Conservation (phyloP, 768 basidiomycete genomes). For the Clitopilus hobsonii region DNA sequence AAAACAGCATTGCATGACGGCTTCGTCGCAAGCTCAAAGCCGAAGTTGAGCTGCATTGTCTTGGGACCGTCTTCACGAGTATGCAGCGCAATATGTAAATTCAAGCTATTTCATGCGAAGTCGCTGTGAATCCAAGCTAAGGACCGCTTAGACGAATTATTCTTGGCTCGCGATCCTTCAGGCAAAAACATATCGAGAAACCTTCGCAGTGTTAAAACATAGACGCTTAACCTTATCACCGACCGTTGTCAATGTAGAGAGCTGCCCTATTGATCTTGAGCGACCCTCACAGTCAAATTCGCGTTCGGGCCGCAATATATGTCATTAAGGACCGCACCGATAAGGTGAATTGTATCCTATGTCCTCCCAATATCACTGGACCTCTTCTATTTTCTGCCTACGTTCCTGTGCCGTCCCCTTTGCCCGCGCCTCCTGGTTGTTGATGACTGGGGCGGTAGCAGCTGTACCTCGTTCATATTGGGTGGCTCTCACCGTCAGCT, state of each 20-base stretch:
- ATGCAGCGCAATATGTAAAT: no score
- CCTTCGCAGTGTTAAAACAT: no score
- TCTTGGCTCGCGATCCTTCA: no score
- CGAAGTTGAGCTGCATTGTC: no score
- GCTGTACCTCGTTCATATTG: constrained; percentile 17
- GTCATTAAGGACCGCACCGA: not conserved
- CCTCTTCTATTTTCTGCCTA: constrained; percentile 10
- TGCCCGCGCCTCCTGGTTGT: not conserved
- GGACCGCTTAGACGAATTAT: no score
- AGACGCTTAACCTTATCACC: no score
- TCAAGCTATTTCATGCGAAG: no score
- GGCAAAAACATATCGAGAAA: no score
- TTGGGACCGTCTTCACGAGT: no score
- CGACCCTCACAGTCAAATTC: not conserved
- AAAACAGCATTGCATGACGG: no score
- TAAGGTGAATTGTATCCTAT: not conserved
- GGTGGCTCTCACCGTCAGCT: constrained; percentile 25
- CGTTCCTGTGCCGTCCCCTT: constrained; percentile 1
- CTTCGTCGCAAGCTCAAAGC: no score
- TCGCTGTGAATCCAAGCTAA: no score
- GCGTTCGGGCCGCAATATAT: not conserved
- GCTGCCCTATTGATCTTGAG: not conserved
- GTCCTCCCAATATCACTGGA: not conserved
- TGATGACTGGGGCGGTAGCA: not conserved
- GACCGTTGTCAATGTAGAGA: not conserved